Evolutionary conservation across 768 basidiomycete genomes (phyloP).

Genomic region (Scleroderma bovista): DNA sequence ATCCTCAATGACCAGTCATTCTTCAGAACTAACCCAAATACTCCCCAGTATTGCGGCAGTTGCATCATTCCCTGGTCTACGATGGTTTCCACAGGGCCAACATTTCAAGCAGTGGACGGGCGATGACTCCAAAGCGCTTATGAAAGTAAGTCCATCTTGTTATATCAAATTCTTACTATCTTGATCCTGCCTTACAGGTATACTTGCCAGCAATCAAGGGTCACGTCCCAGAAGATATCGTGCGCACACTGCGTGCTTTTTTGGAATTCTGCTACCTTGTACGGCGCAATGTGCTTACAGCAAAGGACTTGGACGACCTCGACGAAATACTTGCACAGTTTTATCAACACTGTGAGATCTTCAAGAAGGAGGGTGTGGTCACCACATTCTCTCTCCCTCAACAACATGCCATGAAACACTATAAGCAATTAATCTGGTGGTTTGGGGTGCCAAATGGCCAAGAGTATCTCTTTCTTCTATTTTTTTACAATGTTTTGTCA

Average conservation of each 20-base stretch:
- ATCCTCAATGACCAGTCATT: not conserved
- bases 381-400: slow-evolving; percentile 10
- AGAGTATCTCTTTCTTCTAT: too few relatives aligned
- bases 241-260: slow-evolving; percentile 15
- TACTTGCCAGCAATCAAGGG: not conserved
- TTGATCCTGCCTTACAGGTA: too few relatives aligned
- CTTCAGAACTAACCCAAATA: not conserved
- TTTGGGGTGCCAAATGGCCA: slow-evolving; percentile 17
- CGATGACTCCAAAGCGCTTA: slow-evolving; percentile 33
- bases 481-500: too few relatives aligned
- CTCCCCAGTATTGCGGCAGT: slow-evolving; percentile 9
- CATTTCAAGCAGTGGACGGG: slow-evolving; percentile 34
- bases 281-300: slow-evolving; percentile 5
- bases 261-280: slow-evolving; percentile 24
- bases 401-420: slow-evolving; percentile 17
- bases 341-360: slow-evolving; percentile 9
- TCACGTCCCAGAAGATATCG: slow-evolving; percentile 15
- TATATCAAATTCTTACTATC: not conserved
- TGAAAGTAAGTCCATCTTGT: slow-evolving; percentile 25
- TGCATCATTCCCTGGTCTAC: slow-evolving; percentile 13
- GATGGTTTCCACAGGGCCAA: slow-evolving; percentile 20
- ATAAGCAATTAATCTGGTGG: slow-evolving; percentile 5
- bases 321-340: slow-evolving; percentile 6
- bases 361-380: slow-evolving; percentile 3
- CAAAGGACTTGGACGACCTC: slow-evolving; percentile 5